Base-by-base conservation (phyloP, 306 rosid species). In the Glycine tomentella region DNA sequence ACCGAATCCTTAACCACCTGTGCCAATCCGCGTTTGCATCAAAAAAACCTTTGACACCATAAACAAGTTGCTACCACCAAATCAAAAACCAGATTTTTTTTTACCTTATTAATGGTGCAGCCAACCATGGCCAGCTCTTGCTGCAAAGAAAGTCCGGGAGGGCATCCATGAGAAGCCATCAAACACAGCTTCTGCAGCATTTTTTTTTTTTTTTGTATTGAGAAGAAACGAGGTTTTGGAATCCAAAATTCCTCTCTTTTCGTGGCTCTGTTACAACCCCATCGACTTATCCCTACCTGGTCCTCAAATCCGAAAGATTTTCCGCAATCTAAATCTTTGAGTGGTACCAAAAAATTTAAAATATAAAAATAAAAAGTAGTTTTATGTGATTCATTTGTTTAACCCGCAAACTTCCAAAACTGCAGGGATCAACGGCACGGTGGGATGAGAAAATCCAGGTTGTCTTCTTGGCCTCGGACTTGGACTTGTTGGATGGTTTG, bases 121-220 rank as follows among this genome's bases (percentile, higher is more conserved):
- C 84, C 79, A 1, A 74, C 8, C 80, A 77, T 50, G 77, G 61
- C 50, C 38, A 76, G 86, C 5, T 91, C 93, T 82, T 82, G 93
- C 61, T 83, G 91, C 53, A 89, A 81, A 82, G 78, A 89, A 65
- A 86, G 87, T 50, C 89, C 91, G 2, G 91, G 79, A 82, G 91
- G 87, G 82, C 83, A 90, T 33, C 92, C 90, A 81, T 86, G 86
- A 76, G 97, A 88, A 87, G 97, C 88, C 94, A 89, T 92, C 79
- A 88, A 72, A 72, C 91, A 86, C 48, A 88, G 82, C 65, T 88
- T 84, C 62, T 79, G 81, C 57, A 75, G 61, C 91, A 87, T 85
- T 6, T 11, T 45, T 1, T 46, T n/a, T n/a, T n/a, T 7, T 53
- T 83, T 34, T 16, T n/a, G 42, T 44, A n/a, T 4, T 44, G 88